phyloP scores from a whole-genome alignment of 257 asterid species.

The Apocynum venetum region DNA sequence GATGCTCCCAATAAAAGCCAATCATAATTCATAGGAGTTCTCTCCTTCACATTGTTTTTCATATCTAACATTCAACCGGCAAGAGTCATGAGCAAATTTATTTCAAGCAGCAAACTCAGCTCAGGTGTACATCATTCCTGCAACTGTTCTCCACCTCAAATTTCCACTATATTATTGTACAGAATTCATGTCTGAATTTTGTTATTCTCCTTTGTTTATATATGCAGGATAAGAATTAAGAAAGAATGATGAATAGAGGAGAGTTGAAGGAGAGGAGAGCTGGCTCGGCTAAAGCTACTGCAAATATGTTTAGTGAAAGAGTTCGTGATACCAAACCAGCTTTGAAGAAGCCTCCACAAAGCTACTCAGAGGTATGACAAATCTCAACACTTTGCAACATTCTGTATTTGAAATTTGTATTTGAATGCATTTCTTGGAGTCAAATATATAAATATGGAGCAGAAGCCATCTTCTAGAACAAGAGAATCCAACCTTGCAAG shows the following conservation, averaged over 20 bases:
- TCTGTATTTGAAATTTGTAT: neutral
- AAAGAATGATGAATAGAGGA: conserved; percentile 22
- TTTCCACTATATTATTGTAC: neutral
- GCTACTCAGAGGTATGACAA: conserved; percentile 41
- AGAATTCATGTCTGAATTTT: neutral
- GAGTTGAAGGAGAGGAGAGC: conserved; percentile 25
- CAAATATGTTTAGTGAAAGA: conserved; percentile 32
- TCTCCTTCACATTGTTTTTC: conserved; percentile 23
- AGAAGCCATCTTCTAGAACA: conserved; percentile 30
- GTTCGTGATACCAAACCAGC: conserved; percentile 31
- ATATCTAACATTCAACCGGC: conserved; percentile 1
- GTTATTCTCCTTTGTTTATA: neutral
- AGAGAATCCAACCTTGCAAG: conserved; percentile 54
- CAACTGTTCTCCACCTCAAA: neutral
- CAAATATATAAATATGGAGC: neutral
- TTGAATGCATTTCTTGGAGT: neutral
- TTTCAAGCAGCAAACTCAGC: conserved; percentile 6
- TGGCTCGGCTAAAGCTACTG: conserved; percentile 47
- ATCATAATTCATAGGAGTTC: conserved; percentile 27
- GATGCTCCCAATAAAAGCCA: conserved; percentile 55
- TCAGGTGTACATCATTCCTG: conserved; percentile 17
- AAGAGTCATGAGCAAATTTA: conserved; percentile 10
- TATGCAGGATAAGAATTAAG: neutral
- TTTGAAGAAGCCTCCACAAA: conserved; percentile 25
- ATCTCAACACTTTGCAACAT: neutral